Percentiles rank a stretch among this genome's conserved stretches.
phyloP scores from a whole-genome alignment of 441 rosid genomes.

The Euphorbia celastroides region DNA sequence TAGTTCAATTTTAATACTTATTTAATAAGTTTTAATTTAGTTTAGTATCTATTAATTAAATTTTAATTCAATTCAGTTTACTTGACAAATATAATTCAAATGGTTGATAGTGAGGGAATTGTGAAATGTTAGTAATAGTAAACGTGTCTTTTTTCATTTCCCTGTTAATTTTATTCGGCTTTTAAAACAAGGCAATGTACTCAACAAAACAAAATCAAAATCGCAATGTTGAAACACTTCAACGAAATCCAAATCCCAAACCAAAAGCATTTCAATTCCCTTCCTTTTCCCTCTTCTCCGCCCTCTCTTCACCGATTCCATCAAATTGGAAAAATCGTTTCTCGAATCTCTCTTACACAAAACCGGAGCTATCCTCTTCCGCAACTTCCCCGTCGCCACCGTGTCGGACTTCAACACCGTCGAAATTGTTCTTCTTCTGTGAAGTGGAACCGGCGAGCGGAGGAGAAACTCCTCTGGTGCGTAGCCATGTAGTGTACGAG shows the following conservation, averaged over 20 bases:
- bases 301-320: conserved; percentile 25
- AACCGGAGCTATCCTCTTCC: conserved; percentile 63
- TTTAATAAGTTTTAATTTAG: too few species aligned
- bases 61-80: too few species aligned
- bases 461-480: conserved; percentile 90
- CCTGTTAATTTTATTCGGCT: not conserved
- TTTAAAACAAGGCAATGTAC: not conserved
- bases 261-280: conserved; percentile 41
- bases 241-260: conserved; percentile 37
- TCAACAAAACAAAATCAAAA: not conserved
- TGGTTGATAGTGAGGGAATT: too few species aligned
- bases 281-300: conserved; percentile 42
- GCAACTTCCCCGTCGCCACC: conserved; percentile 53
- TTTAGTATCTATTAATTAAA: too few species aligned
- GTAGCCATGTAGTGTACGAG: conserved; percentile 71
- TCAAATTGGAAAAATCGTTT: conserved; percentile 40
- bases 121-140: too few species aligned
- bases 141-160: too few species aligned
- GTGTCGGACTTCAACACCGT: conserved; percentile 77
- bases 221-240: conserved; percentile 41
- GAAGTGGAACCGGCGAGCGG: conserved; percentile 79
- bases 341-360: conserved; percentile 56
- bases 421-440: conserved; percentile 84
- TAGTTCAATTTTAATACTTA: too few species aligned
- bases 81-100: too few species aligned